Evolutionary conservation across 805 yeast genomes (phyloP).

Genomic region (Zygosaccharomyces kombuchaensis): DNA sequence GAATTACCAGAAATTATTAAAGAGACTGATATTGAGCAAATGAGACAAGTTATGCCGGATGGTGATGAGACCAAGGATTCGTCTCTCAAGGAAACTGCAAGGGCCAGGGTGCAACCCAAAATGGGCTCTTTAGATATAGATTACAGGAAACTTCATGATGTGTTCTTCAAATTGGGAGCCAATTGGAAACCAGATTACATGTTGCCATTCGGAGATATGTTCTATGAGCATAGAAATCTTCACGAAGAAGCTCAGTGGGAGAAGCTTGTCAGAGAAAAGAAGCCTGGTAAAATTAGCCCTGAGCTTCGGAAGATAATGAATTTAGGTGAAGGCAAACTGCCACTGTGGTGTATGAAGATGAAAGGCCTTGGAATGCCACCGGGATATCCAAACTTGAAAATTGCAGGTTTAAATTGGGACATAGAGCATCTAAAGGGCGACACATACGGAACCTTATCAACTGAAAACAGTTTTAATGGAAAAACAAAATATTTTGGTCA

Average conservation of each 20-base stretch:
- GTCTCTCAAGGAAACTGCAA: constrained; percentile 61
- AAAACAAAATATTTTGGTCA: constrained; percentile 31
- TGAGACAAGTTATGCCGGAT: constrained; percentile 56
- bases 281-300: constrained; percentile 67
- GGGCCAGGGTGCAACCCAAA: constrained; percentile 86
- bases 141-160: constrained; percentile 73
- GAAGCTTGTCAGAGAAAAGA: constrained; percentile 35
- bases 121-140: constrained; percentile 84
- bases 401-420: constrained; percentile 51
- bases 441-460: constrained; percentile 31
- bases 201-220: constrained; percentile 68
- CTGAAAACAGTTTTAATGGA: constrained; percentile 10
- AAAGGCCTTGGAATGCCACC: constrained; percentile 77
- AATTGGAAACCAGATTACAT: constrained; percentile 54
- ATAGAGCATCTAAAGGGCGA: constrained; percentile 37
- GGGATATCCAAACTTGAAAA: constrained; percentile 59
- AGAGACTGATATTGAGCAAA: constrained; percentile 80
- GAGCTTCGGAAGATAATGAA: constrained; percentile 67
- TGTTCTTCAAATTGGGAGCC: constrained; percentile 77
- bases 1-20: constrained; percentile 71
- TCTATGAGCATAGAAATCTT: constrained; percentile 68
- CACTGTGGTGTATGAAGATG: constrained; percentile 81
- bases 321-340: constrained; percentile 50
- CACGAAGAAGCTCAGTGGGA: constrained; percentile 41
- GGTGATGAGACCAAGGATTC: constrained; percentile 38